Conservation (phyloP, 129 eudicot genomes). For the Daucus carota region DH1_v3.0 NC_030382.2:57088501-57089000, state of each 20-base stretch:
- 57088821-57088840: slow-evolving; percentile 84
- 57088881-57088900: slow-evolving; percentile 90
- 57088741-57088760: neutral
- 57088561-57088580: neutral
- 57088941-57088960: slow-evolving; percentile 69
- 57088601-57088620: neutral
- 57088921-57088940: slow-evolving; percentile 65
- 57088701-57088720: neutral
- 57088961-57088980: neutral
- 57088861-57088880: slow-evolving; percentile 79
- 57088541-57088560: neutral
- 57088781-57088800: slow-evolving; percentile 32
- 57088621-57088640: neutral
- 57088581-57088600: neutral
- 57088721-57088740: neutral
- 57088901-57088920: slow-evolving; percentile 35
- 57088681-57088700: neutral
- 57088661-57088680: neutral
- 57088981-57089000: neutral
- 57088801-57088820: slow-evolving; percentile 93
- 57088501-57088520: too few species aligned
- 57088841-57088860: slow-evolving; percentile 84
- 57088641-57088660: neutral
- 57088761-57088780: neutral
- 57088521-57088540: neutral